Conservation (phyloP, 2,329 filamentous ascomycete species). For the Claviceps cyperi region DNA sequence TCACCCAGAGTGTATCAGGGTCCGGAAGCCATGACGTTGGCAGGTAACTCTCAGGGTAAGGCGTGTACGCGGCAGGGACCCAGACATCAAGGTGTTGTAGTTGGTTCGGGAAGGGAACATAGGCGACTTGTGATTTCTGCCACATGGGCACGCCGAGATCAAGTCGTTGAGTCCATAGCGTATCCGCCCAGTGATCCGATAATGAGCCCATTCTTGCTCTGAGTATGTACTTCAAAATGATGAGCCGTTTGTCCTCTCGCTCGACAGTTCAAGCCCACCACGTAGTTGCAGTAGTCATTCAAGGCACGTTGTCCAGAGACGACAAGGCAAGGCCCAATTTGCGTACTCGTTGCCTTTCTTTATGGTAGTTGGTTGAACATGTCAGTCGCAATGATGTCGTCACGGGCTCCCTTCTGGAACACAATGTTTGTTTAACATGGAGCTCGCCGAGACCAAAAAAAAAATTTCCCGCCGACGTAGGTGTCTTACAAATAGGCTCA, state of each 20-base stretch:
- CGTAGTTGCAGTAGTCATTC: too few species aligned
- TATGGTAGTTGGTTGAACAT: too few species aligned
- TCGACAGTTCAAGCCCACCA: too few species aligned
- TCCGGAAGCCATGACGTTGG: slow-evolving; percentile 4
- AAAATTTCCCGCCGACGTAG: background rate
- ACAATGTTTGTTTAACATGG: background rate
- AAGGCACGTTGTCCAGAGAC: too few species aligned
- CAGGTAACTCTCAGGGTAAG: background rate
- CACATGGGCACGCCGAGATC: slow-evolving; percentile 6
- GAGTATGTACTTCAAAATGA: too few species aligned
- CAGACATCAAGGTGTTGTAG: slow-evolving; percentile 6
- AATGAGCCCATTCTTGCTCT: background rate
- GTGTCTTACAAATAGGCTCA: background rate
- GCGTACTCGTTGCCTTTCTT: too few species aligned
- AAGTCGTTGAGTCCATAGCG: background rate
- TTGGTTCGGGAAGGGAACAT: background rate
- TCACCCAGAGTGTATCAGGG: slow-evolving; percentile 7
- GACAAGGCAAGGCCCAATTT: too few species aligned
- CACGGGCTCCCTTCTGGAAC: background rate
- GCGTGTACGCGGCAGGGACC: background rate
- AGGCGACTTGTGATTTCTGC: slow-evolving; percentile 6
- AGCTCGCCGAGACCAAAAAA: background rate
- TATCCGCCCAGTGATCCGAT: slow-evolving; percentile 2
- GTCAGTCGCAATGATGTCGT: too few species aligned
- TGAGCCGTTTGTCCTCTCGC: background rate